Evolutionary conservation across 108 stramenopile species (phyloP).

Genomic region (Pseudonitzschia multiseries): DNA sequence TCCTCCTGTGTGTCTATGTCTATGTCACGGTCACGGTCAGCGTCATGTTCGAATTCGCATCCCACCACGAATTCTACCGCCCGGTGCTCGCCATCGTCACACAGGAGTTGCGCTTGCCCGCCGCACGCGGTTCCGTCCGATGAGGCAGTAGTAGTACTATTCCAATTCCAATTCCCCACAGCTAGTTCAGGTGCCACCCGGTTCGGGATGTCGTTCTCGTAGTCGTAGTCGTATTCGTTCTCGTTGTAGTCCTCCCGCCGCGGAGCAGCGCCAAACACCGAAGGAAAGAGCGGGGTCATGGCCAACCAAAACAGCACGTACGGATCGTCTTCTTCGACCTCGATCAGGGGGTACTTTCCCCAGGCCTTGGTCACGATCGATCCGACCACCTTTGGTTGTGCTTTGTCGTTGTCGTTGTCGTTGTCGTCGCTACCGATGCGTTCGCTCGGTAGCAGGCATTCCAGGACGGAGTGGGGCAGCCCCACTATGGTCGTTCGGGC

Average conservation of each 20-base stretch:
- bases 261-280: background rate
- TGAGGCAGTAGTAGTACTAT: no score
- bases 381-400: background rate
- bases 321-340: constrained; percentile 46
- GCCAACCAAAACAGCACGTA: constrained; percentile 15
- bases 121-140: background rate
- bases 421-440: background rate
- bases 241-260: no score
- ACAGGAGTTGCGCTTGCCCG: background rate
- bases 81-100: background rate
- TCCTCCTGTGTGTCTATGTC: no score
- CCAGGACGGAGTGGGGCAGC: background rate
- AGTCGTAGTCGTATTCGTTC: no score
- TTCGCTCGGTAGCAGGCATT: background rate
- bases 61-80: background rate
- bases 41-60: no score
- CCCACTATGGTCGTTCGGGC: constrained; percentile 1
- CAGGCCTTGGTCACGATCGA: constrained; percentile 4
- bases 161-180: no score
- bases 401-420: background rate
- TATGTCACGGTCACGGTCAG: no score
- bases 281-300: background rate
- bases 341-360: constrained; percentile 35
- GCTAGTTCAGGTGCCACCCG: no score
- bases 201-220: no score